Percentiles rank a stretch among this genome's conserved stretches.
Conservation (phyloP, 495 filamentous ascomycete species). For the Aspergillus leporis region DNA sequence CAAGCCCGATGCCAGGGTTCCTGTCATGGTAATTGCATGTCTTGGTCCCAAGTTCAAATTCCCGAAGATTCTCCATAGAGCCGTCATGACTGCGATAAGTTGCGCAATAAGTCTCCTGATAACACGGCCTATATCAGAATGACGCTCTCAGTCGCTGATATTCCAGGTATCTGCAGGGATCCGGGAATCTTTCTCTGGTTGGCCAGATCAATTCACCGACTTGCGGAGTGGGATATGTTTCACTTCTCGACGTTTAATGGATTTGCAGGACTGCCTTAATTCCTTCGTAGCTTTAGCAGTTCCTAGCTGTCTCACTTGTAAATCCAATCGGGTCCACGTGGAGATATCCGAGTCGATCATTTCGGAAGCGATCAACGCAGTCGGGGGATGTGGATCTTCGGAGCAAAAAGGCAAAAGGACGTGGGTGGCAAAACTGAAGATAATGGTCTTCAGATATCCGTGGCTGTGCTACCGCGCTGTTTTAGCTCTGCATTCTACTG, state of each 20-base stretch:
- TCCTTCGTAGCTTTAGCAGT: background rate
- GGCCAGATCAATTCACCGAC: background rate
- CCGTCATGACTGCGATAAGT: background rate
- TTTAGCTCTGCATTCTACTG: background rate
- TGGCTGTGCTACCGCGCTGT: background rate
- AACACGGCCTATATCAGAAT: background rate
- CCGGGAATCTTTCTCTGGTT: background rate
- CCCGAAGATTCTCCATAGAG: conserved; percentile 6
- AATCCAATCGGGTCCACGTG: background rate
- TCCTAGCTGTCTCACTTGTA: conserved; percentile 3
- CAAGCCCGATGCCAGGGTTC: background rate
- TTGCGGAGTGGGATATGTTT: background rate
- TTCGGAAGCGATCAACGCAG: conserved; percentile 3
- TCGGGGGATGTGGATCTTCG: background rate
- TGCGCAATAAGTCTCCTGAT: background rate
- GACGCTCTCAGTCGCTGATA: background rate
- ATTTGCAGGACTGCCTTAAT: background rate
- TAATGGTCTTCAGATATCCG: background rate
- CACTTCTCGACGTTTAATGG: background rate
- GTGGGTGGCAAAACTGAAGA: conserved; percentile 1
- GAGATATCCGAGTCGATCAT: background rate
- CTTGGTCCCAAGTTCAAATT: background rate
- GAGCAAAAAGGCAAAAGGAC: background rate
- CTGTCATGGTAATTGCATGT: conserved; percentile 4
- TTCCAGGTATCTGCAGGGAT: background rate